Percentiles rank a stretch among this genome's conserved stretches.
Evolutionary conservation across 2,329 filamentous ascomycete species (phyloP).

Genomic region (Coniella lustricola): DNA sequence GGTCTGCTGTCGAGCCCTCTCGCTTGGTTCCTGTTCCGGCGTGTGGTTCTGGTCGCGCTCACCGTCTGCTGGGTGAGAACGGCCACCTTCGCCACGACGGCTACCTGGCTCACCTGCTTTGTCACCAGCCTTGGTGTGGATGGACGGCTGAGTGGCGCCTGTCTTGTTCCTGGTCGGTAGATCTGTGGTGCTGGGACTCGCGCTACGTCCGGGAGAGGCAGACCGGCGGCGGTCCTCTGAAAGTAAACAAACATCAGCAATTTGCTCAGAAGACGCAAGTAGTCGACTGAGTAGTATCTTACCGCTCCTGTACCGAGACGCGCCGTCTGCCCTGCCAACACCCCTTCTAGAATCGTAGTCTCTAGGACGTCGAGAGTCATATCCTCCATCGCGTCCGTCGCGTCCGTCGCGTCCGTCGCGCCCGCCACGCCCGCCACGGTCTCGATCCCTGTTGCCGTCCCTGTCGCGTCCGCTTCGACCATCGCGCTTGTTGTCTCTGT

Average conservation of each 20-base stretch:
- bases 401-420: slow-evolving; percentile 17
- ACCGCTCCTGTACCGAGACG: slow-evolving; percentile 10
- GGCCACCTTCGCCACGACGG: slow-evolving; percentile 16
- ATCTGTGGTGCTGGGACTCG: slow-evolving; percentile 19
- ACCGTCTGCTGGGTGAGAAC: slow-evolving; percentile 16
- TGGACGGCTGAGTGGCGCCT: slow-evolving; percentile 18
- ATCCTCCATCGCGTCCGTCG: slow-evolving; percentile 3
- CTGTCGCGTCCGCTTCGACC: slow-evolving; percentile 21
- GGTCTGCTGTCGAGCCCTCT: slow-evolving; percentile 8
- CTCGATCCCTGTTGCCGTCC: slow-evolving; percentile 26
- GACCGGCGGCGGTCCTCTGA: slow-evolving; percentile 29
- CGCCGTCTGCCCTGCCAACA: slow-evolving; percentile 9
- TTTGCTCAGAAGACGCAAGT: not conserved
- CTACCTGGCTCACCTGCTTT: slow-evolving; percentile 22
- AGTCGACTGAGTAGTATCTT: no score
- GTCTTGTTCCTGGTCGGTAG: slow-evolving; percentile 30
- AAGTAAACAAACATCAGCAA: not conserved
- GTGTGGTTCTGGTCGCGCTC: no score
- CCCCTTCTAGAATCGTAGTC: slow-evolving; percentile 7
- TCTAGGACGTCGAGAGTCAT: slow-evolving; percentile 9
- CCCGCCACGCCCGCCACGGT: slow-evolving; percentile 22
- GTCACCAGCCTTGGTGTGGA: slow-evolving; percentile 31
- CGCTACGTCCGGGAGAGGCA: slow-evolving; percentile 27
- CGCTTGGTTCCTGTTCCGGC: slow-evolving; percentile 16
- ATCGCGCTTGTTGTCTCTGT: slow-evolving; percentile 27